Base-by-base conservation (phyloP, 768 basidiomycete species). In the Collybia sp. region DNA sequence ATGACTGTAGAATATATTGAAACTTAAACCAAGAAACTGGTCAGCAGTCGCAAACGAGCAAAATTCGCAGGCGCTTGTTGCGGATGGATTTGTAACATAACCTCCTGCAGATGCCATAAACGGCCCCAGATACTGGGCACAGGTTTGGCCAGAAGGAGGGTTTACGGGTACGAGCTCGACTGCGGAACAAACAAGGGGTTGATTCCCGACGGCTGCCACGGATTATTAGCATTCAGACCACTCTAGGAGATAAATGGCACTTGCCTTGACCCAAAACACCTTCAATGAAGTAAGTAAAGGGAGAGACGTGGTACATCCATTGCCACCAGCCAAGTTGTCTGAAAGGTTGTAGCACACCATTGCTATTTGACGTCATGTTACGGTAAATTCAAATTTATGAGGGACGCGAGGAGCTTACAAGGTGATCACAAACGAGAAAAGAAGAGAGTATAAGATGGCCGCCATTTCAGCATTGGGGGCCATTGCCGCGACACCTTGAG, bases 341-440 rank as follows among this genome's bases (percentile, higher is more conserved):
- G 57, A 67, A 80, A 3, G 83, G 83, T 53, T 85, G 83, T 4
- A 85, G 57, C 43, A 83, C 79, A 47, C 82, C 82, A 51, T 80
- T 70, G 53, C 74, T 76, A 32, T 39, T 13, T 6, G 41, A 12
- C 45, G 30, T 33, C 40, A 44, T 16, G 48, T 43, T 13, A 35
- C n/a, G 12, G 33, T 25, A 36, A 36, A 34, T 20, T 10, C 34
- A 43, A 33, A 11, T 31, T 32, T 12, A 10, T 12, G 25, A 33
- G 25, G 45, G 9, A 19, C 10, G 17, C 17, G 43, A 39, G 30
- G 0, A 10, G 62, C 73, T 51, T 49, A 75, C 71, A 84, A 82
- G 12, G 69, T 74, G 51, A 84, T 57, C 40, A 80, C 76, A 50
- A 82, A 80, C 0, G 73, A 72, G 57, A 81, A 80, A 17, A 80